phyloP scores from a whole-genome alignment of 2,329 filamentous ascomycete species.

The Penicillium sp. region DNA sequence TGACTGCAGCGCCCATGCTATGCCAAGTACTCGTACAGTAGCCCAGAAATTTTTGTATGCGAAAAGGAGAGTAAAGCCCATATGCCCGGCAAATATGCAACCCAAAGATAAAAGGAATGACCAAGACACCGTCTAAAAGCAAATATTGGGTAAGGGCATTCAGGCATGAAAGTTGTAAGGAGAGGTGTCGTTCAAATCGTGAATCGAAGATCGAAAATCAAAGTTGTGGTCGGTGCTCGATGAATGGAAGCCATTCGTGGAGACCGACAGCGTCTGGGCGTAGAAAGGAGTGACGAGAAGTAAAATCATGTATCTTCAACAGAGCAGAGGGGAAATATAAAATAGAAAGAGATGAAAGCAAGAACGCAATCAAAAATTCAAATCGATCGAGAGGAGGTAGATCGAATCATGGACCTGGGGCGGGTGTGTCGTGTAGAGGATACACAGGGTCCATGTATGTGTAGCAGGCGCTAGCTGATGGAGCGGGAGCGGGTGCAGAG shows the following conservation, averaged over 20 bases:
- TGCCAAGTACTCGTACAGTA: conserved; percentile 38
- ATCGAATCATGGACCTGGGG: conserved; percentile 23
- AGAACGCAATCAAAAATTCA: not conserved
- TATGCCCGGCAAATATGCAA: conserved; percentile 33
- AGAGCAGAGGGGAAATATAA: conserved; percentile 23
- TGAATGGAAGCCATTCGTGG: not conserved
- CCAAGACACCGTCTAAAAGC: conserved; percentile 36
- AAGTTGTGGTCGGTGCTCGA: not conserved
- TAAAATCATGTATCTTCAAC: conserved; percentile 26
- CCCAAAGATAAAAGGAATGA: conserved; percentile 32
- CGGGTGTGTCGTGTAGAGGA: conserved; percentile 28
- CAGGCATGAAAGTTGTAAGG: conserved; percentile 33
- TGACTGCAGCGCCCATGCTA: conserved; percentile 39
- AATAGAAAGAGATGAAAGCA: conserved; percentile 17
- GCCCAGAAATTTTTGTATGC: conserved; percentile 21
- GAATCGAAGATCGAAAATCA: conserved; percentile 1
- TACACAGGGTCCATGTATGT: conserved; percentile 37
- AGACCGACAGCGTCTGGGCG: conserved; percentile 18
- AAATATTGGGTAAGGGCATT: conserved; percentile 26
- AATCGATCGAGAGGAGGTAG: conserved; percentile 4
- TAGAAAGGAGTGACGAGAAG: conserved; percentile 29
- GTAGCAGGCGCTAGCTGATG: conserved; percentile 29
- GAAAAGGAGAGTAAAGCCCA: conserved; percentile 32
- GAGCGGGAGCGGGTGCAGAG: conserved; percentile 27
- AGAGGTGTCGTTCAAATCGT: conserved; percentile 35